Percentiles rank a stretch among this genome's conserved stretches.
Conservation (phyloP, 352 stramenopile species). For the Phytophthora sp. region DNA sequence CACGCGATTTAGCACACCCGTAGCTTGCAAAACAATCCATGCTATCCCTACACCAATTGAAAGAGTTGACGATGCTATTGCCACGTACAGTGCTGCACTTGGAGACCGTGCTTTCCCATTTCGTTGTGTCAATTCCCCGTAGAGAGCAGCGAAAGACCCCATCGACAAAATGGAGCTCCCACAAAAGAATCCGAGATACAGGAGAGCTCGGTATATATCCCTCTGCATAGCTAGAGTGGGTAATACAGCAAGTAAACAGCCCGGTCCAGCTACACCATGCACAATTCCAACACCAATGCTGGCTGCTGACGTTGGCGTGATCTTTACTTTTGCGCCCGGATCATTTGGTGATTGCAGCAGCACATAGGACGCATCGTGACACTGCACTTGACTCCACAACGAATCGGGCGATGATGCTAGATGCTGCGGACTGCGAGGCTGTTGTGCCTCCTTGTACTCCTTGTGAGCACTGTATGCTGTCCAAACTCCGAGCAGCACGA, state of each 20-base stretch:
- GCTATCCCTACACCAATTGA: conserved; percentile 67
- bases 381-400: conserved; percentile 58
- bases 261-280: conserved; percentile 86
- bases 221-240: conserved; percentile 86
- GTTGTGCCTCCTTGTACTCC: conserved; percentile 29
- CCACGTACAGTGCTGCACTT: conserved; percentile 56
- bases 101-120: conserved; percentile 22
- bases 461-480: conserved; percentile 46
- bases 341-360: conserved; percentile 45
- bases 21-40: conserved; percentile 76
- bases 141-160: conserved; percentile 84
- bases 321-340: conserved; percentile 1
- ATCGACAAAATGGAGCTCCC: conserved; percentile 87
- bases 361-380: conserved; percentile 61
- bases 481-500: conserved; percentile 67
- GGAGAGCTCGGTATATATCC: conserved; percentile 59
- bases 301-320: conserved; percentile 16
- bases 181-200: conserved; percentile 91
- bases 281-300: conserved; percentile 78
- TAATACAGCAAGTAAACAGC: conserved; percentile 82
- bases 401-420: conserved; percentile 25
- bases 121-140: conserved; percentile 68
- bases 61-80: conserved; percentile 51
- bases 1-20: conserved; percentile 63
- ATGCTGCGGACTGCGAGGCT: conserved; percentile 18